phyloP scores from a whole-genome alignment of 345 rosid species.

The Cardiospermum halicacabum region DNA sequence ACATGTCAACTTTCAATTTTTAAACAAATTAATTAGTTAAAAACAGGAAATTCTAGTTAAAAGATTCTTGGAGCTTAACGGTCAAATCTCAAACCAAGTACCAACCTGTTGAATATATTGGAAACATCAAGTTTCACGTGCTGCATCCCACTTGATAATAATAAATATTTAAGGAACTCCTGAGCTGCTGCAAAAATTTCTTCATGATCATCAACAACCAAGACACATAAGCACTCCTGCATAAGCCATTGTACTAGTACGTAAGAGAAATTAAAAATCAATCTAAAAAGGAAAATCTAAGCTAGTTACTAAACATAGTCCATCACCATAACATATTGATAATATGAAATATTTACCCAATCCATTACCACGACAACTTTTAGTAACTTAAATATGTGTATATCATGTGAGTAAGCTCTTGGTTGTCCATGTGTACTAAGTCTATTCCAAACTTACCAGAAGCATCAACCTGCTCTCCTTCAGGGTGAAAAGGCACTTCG shows the following conservation, averaged over 20 bases:
- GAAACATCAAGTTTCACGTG: conserved; percentile 44
- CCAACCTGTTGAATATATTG: conserved; percentile 67
- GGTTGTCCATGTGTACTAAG: background rate
- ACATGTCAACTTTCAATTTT: conserved; percentile 8
- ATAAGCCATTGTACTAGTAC: conserved; percentile 17
- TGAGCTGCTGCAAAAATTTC: conserved; percentile 68
- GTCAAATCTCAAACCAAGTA: conserved; percentile 18
- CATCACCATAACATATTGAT: background rate
- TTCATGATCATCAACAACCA: conserved; percentile 73
- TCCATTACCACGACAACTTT: background rate
- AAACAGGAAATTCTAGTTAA: conserved; percentile 1
- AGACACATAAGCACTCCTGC: conserved; percentile 82
- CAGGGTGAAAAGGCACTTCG: conserved; percentile 55
- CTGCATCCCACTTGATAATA: conserved; percentile 34
- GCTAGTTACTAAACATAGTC: conserved; percentile 4
- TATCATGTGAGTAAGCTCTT: background rate
- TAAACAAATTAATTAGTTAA: too few relatives aligned
- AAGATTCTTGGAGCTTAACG: conserved; percentile 2
- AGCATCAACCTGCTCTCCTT: conserved; percentile 68
- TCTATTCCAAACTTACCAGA: conserved; percentile 50
- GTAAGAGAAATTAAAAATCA: conserved; percentile 12
- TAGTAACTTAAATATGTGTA: background rate
- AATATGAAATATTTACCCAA: background rate
- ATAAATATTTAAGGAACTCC: conserved; percentile 49
- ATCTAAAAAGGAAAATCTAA: background rate